Conservation (phyloP, 495 filamentous ascomycete genomes). For the Xylaria cubensis region DNA sequence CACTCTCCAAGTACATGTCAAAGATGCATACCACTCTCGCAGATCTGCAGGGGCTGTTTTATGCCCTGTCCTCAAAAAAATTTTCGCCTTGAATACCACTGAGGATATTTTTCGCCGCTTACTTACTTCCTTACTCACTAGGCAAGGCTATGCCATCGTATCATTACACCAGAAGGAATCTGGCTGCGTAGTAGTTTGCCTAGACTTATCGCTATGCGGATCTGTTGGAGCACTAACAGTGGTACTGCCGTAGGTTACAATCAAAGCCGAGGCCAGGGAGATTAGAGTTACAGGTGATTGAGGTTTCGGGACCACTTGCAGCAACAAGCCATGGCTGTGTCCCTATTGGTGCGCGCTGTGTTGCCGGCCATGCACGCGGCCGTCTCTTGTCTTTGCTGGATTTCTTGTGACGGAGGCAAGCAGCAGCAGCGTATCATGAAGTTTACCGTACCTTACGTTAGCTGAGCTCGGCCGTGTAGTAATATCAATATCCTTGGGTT, state of each 20-base stretch:
- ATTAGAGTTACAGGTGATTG: constrained; percentile 16
- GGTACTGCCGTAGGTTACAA: constrained; percentile 16
- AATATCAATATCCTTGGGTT: constrained; percentile 1
- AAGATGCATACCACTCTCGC: not conserved
- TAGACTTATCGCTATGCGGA: constrained; percentile 20
- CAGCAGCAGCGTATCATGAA: constrained; percentile 24
- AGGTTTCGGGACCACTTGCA: constrained; percentile 28
- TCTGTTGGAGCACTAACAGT: constrained; percentile 14
- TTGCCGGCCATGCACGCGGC: constrained; percentile 23
- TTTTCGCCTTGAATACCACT: not conserved
- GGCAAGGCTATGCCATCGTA: constrained; percentile 17
- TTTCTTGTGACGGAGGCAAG: constrained; percentile 14
- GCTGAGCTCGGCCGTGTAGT: constrained; percentile 13
- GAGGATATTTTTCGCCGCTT: constrained; percentile 3
- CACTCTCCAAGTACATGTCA: constrained; percentile 1
- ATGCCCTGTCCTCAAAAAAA: not conserved
- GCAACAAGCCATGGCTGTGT: constrained; percentile 20
- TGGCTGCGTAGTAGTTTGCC: constrained; percentile 20
- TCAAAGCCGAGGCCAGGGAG: constrained; percentile 7
- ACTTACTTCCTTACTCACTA: constrained; percentile 5
- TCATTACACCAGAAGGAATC: constrained; percentile 14
- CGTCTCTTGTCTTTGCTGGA: constrained; percentile 12
- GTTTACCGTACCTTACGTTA: constrained; percentile 26
- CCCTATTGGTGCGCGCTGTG: constrained; percentile 27
- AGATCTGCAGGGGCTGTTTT: constrained; percentile 23